Percentiles rank a stretch among this genome's conserved stretches.
These are phyloP conservation scores for Eucalyptus erythrocorys DNA, from an alignment of 345 rosid species.

Conservation along the genomic window DNA sequence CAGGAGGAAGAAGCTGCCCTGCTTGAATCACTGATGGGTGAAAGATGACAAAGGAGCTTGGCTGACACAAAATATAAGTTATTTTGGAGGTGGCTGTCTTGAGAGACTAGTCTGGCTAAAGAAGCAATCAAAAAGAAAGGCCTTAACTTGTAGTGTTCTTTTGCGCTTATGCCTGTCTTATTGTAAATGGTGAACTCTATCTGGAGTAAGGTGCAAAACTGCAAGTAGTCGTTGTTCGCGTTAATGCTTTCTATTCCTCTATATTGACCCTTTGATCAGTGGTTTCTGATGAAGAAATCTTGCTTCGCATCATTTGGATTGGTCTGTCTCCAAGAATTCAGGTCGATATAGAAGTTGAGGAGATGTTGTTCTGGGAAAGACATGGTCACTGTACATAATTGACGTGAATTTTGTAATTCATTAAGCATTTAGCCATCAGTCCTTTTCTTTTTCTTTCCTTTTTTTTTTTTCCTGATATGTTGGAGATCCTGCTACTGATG, in stretches of 20 bases:
- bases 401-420: background rate
- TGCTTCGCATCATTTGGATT: background rate
- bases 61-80: background rate
- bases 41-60: slow-evolving; percentile 11
- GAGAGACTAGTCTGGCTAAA: background rate
- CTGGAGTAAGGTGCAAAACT: background rate
- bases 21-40: slow-evolving; percentile 66
- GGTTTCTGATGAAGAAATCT: background rate
- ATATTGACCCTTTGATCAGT: background rate
- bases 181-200: background rate
- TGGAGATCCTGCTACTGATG: background rate
- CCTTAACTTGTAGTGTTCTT: background rate
- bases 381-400: background rate
- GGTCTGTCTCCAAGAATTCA: background rate
- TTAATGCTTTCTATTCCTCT: background rate
- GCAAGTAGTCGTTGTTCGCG: background rate
- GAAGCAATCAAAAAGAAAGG: background rate
- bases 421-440: background rate
- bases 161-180: background rate
- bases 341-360: background rate
- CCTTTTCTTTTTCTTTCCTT: background rate
- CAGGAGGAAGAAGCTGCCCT: slow-evolving; percentile 96
- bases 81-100: background rate
- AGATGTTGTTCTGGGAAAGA: background rate
- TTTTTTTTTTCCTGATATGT: background rate